phyloP scores from a whole-genome alignment of 2,329 filamentous ascomycete species.

The Zarea fungicola region DNA sequence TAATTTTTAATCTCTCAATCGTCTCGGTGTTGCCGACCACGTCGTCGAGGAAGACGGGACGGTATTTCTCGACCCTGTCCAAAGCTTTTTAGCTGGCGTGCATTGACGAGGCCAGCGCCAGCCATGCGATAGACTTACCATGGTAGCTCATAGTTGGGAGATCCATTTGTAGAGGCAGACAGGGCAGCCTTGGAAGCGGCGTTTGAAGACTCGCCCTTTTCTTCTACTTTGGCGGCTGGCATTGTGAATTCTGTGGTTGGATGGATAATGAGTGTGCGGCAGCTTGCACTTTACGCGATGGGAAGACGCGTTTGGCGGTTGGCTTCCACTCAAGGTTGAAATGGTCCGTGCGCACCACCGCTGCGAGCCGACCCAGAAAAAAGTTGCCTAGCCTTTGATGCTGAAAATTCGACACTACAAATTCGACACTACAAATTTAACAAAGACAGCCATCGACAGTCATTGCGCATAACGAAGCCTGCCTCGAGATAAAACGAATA shows the following conservation, averaged over 20 bases:
- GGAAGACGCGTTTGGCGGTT: slow-evolving; percentile 28
- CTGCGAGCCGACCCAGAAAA: slow-evolving; percentile 20
- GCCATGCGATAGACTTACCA: slow-evolving; percentile 48
- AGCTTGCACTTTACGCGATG: slow-evolving; percentile 33
- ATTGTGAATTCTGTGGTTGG: slow-evolving; percentile 29
- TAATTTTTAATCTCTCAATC: slow-evolving; percentile 94
- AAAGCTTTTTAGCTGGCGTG: slow-evolving; percentile 15
- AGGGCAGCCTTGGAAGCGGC: slow-evolving; percentile 53
- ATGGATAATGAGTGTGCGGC: slow-evolving; percentile 14
- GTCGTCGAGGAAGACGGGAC: slow-evolving; percentile 90
- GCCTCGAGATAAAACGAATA: background rate
- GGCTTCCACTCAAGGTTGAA: background rate
- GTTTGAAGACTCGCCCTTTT: slow-evolving; percentile 56
- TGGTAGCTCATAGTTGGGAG: slow-evolving; percentile 66
- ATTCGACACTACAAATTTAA: slow-evolving; percentile 12
- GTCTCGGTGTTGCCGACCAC: slow-evolving; percentile 98
- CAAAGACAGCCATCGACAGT: background rate
- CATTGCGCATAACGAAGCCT: background rate
- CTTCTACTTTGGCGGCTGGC: slow-evolving; percentile 45
- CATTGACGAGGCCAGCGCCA: slow-evolving; percentile 17
- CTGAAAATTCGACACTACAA: slow-evolving; percentile 1
- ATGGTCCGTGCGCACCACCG: slow-evolving; percentile 25
- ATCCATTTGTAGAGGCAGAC: slow-evolving; percentile 44
- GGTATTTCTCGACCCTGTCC: slow-evolving; percentile 93
- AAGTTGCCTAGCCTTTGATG: slow-evolving; percentile 21